Percentiles rank a stretch among this genome's conserved stretches.
Evolutionary conservation across 2,329 filamentous ascomycete species (phyloP).

Genomic region (Cladorrhinum sp.): DNA sequence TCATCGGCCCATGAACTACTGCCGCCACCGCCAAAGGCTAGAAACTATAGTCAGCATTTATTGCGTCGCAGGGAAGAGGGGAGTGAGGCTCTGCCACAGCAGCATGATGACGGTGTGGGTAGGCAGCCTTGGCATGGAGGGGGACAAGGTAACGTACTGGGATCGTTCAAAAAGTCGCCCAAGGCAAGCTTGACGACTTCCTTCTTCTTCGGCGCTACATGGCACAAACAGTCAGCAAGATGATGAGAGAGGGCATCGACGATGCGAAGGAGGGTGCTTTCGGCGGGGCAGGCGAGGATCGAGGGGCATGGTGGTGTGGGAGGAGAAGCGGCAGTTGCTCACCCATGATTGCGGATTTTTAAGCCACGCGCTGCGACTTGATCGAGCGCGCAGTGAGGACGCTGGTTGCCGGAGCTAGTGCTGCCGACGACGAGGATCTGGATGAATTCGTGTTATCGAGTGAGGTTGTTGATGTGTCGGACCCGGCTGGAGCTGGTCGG

Average conservation of each 20-base stretch:
- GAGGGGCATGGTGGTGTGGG: conserved; percentile 3
- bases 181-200: conserved; percentile 96
- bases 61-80: conserved; percentile 15
- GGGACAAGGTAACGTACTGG: conserved; percentile 61
- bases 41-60: conserved; percentile 18
- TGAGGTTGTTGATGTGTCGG: background rate
- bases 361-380: conserved; percentile 31
- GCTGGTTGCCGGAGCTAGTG: conserved; percentile 20
- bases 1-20: conserved; percentile 99
- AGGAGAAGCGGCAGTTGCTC: conserved; percentile 19
- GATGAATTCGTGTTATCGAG: conserved; percentile 1
- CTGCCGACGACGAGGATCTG: conserved; percentile 9
- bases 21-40: conserved; percentile 43
- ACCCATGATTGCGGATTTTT: conserved; percentile 36
- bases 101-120: conserved; percentile 12
- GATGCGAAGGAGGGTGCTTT: background rate
- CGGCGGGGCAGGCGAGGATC: conserved; percentile 5
- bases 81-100: conserved; percentile 24
- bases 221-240: conserved; percentile 40
- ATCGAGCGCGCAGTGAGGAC: conserved; percentile 29
- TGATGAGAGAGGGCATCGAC: conserved; percentile 15
- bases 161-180: conserved; percentile 89
- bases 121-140: conserved; percentile 25
- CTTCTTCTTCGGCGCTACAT: conserved; percentile 84
- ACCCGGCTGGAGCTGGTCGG: conserved; percentile 4